These are phyloP conservation scores for Orobanche coerulescens DNA, from an alignment of 257 asterid genomes.

Conservation along the genomic window DNA sequence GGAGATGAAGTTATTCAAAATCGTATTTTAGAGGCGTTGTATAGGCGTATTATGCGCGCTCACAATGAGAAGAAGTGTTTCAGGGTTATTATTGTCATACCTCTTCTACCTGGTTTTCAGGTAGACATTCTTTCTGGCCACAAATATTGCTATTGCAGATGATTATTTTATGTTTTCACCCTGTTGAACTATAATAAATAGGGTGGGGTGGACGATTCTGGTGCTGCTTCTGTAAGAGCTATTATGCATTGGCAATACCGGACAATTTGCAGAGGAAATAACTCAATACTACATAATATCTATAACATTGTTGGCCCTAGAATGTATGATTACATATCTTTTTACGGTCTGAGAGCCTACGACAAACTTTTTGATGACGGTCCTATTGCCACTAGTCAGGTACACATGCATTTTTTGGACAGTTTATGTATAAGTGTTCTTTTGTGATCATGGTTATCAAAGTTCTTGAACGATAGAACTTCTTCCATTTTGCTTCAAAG, in stretches of 20 bases:
- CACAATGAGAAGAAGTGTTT: slow-evolving; percentile 75
- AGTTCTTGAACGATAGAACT: slow-evolving; percentile 1
- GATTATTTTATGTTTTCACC: slow-evolving; percentile 14
- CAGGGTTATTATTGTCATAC: slow-evolving; percentile 88
- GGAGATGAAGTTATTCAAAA: slow-evolving; percentile 83
- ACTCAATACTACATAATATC: slow-evolving; percentile 77
- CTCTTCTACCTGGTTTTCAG: slow-evolving; percentile 97
- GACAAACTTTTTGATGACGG: slow-evolving; percentile 82
- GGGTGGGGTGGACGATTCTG: slow-evolving; percentile 98
- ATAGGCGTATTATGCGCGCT: slow-evolving; percentile 75
- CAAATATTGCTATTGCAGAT: slow-evolving; percentile 7
- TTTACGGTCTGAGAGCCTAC: slow-evolving; percentile 75
- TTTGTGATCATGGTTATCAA: slow-evolving; percentile 15
- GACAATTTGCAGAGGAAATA: slow-evolving; percentile 69
- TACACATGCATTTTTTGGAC: slow-evolving; percentile 23
- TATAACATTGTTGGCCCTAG: slow-evolving; percentile 59
- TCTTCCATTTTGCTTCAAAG: neutral
- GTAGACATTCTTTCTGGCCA: slow-evolving; percentile 29
- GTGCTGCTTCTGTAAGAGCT: slow-evolving; percentile 98
- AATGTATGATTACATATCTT: slow-evolving; percentile 79
- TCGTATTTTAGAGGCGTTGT: slow-evolving; percentile 77
- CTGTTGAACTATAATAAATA: slow-evolving; percentile 33
- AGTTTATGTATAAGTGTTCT: neutral
- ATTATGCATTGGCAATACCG: slow-evolving; percentile 98
- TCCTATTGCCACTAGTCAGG: slow-evolving; percentile 88